Conservation (phyloP, 2,329 filamentous ascomycete genomes). For the Tolypocladium album region DNA sequence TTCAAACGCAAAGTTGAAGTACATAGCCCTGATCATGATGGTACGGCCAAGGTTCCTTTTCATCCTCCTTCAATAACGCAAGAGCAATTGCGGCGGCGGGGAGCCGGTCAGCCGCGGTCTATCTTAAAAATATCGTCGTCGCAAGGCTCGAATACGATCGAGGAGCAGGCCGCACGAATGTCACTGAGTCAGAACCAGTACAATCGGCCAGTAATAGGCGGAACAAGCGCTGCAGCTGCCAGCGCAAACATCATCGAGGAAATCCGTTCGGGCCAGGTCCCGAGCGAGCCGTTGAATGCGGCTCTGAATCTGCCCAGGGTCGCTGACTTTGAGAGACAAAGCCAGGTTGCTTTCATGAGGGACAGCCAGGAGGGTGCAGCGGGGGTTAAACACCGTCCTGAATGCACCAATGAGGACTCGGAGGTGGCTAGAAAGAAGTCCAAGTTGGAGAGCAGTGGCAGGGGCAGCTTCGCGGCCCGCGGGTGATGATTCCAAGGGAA, state of each 20-base stretch:
- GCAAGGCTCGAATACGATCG: slow-evolving; percentile 4
- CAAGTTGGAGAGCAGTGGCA: not conserved
- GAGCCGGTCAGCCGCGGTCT: slow-evolving; percentile 16
- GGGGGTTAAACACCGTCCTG: not conserved
- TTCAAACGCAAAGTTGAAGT: slow-evolving; percentile 19
- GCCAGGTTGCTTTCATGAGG: not conserved
- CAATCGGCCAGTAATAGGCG: slow-evolving; percentile 10
- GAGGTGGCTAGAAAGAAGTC: slow-evolving; percentile 1
- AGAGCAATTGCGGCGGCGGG: slow-evolving; percentile 23
- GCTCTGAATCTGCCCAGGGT: slow-evolving; percentile 12
- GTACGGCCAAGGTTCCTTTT: slow-evolving; percentile 6
- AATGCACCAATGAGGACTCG: not conserved
- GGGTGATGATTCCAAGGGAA: not conserved
- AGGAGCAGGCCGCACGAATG: not conserved
- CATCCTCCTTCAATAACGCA: slow-evolving; percentile 21
- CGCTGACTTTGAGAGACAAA: slow-evolving; percentile 13
- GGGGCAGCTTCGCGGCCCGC: no score
- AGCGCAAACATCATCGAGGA: slow-evolving; percentile 13
- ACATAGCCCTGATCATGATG: slow-evolving; percentile 17
- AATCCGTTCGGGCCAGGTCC: slow-evolving; percentile 15
- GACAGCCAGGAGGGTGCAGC: not conserved
- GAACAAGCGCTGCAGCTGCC: slow-evolving; percentile 1
- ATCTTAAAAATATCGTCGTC: slow-evolving; percentile 19
- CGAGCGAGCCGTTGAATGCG: not conserved
- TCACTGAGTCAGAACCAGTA: slow-evolving; percentile 11